These are phyloP conservation scores for Irpex sp. DNA, from an alignment of 1,284 basidiomycete species.

Conservation along the genomic window DNA sequence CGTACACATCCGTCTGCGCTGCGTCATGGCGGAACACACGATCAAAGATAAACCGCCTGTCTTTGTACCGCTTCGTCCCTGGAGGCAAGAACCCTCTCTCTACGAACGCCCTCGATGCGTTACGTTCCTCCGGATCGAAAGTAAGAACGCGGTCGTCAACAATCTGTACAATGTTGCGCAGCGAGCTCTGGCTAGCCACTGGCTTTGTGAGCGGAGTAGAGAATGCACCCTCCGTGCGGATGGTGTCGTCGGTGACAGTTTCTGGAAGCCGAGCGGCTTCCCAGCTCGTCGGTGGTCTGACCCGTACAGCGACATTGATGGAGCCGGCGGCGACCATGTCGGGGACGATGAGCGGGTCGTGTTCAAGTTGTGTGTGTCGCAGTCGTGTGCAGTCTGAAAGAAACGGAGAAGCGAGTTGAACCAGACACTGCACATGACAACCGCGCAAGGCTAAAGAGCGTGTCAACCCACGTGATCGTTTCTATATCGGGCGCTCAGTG, in stretches of 20 bases:
- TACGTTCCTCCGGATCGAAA: conserved; percentile 93
- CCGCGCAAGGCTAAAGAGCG: not conserved
- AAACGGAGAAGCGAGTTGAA: conserved; percentile 3
- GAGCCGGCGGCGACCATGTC: conserved; percentile 79
- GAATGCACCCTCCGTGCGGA: conserved; percentile 81
- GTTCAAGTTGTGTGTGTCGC: not conserved
- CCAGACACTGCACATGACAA: conserved; percentile 5
- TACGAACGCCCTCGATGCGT: conserved; percentile 70
- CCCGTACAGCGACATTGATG: conserved; percentile 88
- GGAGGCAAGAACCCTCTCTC: conserved; percentile 79
- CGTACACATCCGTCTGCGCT: conserved; percentile 83
- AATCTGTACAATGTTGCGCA: conserved; percentile 75
- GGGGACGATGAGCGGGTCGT: not conserved
- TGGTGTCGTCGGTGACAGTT: conserved; percentile 58
- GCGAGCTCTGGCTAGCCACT: conserved; percentile 46
- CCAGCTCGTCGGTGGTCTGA: conserved; percentile 82
- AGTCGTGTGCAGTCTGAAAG: conserved; percentile 3
- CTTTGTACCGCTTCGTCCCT: conserved; percentile 87
- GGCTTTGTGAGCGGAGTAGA: conserved; percentile 56
- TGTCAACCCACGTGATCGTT: conserved; percentile 8
- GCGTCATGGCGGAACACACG: conserved; percentile 81
- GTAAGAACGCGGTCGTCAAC: conserved; percentile 86
- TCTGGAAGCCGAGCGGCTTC: conserved; percentile 81
- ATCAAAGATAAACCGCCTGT: conserved; percentile 95
- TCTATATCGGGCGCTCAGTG: not conserved